Conservation (phyloP, 2,329 filamentous ascomycete genomes). For the Calonectria honghensis region DNA sequence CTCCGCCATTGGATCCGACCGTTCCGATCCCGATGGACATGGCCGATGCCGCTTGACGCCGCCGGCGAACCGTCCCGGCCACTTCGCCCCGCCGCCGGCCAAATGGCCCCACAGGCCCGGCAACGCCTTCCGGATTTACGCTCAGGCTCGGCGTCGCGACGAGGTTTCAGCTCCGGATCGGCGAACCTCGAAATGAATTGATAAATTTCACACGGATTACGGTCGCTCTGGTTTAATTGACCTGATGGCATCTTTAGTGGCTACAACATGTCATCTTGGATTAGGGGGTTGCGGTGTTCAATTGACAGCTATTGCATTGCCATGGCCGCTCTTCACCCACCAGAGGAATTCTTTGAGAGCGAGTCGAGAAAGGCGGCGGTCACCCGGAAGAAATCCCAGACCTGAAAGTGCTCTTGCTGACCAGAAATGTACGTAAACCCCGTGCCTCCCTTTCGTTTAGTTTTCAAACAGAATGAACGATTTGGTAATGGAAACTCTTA, state of each 20-base stretch:
- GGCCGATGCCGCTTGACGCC: constrained; percentile 34
- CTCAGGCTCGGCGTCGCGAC: background rate
- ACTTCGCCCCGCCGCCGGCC: constrained; percentile 35
- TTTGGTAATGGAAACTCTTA: constrained; percentile 22
- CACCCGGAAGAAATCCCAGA: background rate
- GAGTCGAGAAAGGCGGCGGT: background rate
- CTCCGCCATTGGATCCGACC: constrained; percentile 12
- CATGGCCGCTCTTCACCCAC: too few relatives aligned
- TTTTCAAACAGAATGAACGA: background rate
- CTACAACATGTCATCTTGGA: background rate
- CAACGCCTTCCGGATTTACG: constrained; percentile 4
- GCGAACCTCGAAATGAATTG: background rate
- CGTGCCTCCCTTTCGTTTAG: background rate
- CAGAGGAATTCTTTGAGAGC: too few relatives aligned
- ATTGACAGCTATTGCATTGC: too few relatives aligned
- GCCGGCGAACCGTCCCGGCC: constrained; percentile 35
- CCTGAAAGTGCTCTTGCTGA: too few relatives aligned
- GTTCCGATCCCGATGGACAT: constrained; percentile 12
- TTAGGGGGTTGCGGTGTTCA: background rate
- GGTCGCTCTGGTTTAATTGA: constrained; percentile 1
- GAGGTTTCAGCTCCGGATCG: background rate
- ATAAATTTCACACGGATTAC: background rate
- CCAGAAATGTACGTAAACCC: background rate
- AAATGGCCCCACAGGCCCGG: constrained; percentile 22
- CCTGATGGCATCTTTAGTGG: background rate